phyloP scores from a whole-genome alignment of 768 basidiomycete genomes.

The Lanmaoa rubissima region DNA sequence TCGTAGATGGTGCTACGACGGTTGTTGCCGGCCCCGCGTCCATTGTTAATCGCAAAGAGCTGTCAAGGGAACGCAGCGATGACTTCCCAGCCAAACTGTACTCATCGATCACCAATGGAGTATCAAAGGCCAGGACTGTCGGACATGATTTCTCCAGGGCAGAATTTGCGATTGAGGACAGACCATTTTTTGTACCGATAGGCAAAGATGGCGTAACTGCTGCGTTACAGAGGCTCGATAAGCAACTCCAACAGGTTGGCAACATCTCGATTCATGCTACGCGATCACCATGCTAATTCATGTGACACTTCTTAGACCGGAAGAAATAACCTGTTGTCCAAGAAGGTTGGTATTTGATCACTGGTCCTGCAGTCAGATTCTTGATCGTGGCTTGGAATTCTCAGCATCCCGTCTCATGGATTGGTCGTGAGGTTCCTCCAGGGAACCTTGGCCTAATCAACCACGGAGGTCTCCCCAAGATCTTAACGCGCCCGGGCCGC shows the following conservation, averaged over 20 bases:
- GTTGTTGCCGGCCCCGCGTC: slow-evolving; percentile 41
- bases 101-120: slow-evolving; percentile 3
- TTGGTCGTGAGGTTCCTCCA: slow-evolving; percentile 67
- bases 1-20: slow-evolving; percentile 47
- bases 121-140: slow-evolving; percentile 13
- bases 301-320: slow-evolving; percentile 45
- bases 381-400: background rate
- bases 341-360: slow-evolving; percentile 42
- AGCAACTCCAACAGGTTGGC: slow-evolving; percentile 46
- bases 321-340: slow-evolving; percentile 56
- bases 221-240: slow-evolving; percentile 70
- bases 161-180: slow-evolving; percentile 52
- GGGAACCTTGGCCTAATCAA: slow-evolving; percentile 74
- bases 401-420: slow-evolving; percentile 63
- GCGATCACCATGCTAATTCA: slow-evolving; percentile 3
- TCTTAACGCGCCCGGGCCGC: slow-evolving; percentile 70
- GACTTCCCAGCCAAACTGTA: slow-evolving; percentile 25
- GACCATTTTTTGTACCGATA: slow-evolving; percentile 73
- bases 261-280: background rate
- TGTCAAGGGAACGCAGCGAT: slow-evolving; percentile 17
- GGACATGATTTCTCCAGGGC: slow-evolving; percentile 43
- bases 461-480: slow-evolving; percentile 79
- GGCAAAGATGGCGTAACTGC: slow-evolving; percentile 62
- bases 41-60: slow-evolving; percentile 23
- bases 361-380: background rate